phyloP scores from a whole-genome alignment of 192 early-diverging fungal genomes.

The Coemansia sp. region DNA sequence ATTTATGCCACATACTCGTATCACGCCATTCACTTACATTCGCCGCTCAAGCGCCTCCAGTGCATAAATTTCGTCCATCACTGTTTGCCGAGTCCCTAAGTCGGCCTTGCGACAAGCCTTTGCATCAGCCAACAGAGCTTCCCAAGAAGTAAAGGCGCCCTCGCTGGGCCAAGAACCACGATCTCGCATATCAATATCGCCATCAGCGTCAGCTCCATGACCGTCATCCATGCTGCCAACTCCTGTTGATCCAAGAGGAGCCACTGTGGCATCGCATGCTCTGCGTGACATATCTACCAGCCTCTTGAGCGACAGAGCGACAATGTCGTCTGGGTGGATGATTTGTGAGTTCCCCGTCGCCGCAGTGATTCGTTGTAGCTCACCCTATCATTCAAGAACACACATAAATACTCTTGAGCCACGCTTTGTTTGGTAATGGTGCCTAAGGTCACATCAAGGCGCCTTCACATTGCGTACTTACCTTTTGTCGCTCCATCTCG shows the following conservation, averaged over 20 bases:
- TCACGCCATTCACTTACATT: conserved; percentile 33
- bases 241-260: not conserved
- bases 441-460: not conserved
- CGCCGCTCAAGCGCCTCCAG: conserved; percentile 24
- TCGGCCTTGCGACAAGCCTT: conserved; percentile 10
- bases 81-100: not conserved
- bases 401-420: not conserved
- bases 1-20: not conserved
- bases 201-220: not conserved
- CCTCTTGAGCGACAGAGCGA: conserved; percentile 44
- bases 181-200: conserved; percentile 12
- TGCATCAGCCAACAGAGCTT: conserved; percentile 32
- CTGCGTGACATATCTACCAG: conserved; percentile 26
- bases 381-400: conserved; percentile 20
- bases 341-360: conserved; percentile 13
- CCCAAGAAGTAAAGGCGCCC: conserved; percentile 47
- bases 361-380: conserved; percentile 11
- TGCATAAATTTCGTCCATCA: conserved; percentile 15
- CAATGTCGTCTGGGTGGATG: conserved; percentile 39
- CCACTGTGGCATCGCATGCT: conserved; percentile 3
- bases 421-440: not conserved
- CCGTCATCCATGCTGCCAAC: not conserved
- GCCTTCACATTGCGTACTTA: conserved; percentile 4
- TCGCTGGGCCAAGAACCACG: conserved; percentile 22
- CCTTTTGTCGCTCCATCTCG: conserved; percentile 25